phyloP scores from a whole-genome alignment of 345 rosid genomes.

The Iberis pinnata region DNA sequence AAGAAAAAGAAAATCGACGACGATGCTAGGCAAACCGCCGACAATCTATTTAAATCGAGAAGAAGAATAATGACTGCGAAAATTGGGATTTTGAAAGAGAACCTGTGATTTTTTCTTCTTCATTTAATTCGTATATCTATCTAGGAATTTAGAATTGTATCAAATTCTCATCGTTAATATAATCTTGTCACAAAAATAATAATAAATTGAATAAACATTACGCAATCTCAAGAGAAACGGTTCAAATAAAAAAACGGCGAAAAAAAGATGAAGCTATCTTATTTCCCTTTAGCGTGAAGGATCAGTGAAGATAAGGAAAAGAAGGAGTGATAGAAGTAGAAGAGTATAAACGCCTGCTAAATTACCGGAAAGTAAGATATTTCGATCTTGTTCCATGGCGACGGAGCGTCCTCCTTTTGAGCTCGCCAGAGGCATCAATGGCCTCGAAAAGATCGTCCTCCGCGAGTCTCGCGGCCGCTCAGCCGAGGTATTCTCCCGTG shows the following conservation, averaged over 20 bases:
- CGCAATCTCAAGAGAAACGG: slow-evolving; percentile 4
- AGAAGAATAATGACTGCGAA: too few relatives aligned
- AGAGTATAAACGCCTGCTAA: slow-evolving; percentile 9
- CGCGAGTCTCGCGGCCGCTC: slow-evolving; percentile 65
- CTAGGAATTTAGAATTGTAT: too few relatives aligned
- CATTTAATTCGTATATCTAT: too few relatives aligned
- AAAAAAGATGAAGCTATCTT: neutral
- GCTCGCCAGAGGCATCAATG: slow-evolving; percentile 54
- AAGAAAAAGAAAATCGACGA: too few relatives aligned
- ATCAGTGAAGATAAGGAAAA: slow-evolving; percentile 5
- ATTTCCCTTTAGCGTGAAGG: slow-evolving; percentile 7
- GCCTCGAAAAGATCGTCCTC: slow-evolving; percentile 69
- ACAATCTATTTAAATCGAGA: too few relatives aligned
- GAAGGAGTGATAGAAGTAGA: slow-evolving; percentile 2
- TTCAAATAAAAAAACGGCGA: slow-evolving; percentile 16
- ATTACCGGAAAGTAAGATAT: neutral
- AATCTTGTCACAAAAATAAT: too few relatives aligned
- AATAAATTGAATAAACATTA: neutral
- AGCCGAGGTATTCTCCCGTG: slow-evolving; percentile 47
- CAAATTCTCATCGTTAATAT: too few relatives aligned
- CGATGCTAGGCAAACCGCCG: too few relatives aligned
- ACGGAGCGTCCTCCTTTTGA: slow-evolving; percentile 38
- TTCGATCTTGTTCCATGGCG: slow-evolving; percentile 30
- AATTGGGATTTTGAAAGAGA: too few relatives aligned
- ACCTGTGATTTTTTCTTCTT: too few relatives aligned